Evolutionary conservation across 345 rosid genomes (phyloP).

Genomic region (Pugionium cornutum): DNA sequence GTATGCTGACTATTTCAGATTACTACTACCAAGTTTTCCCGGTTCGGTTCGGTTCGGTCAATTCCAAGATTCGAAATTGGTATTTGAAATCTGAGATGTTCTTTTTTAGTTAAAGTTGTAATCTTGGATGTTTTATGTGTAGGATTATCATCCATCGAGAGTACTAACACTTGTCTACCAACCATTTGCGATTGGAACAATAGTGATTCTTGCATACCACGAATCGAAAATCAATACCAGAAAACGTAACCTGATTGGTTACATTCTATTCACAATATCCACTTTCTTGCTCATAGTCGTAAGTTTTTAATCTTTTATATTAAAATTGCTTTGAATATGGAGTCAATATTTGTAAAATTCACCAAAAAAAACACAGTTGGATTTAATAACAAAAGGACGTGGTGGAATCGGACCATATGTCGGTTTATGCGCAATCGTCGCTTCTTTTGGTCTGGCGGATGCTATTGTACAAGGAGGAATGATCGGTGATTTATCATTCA

Average conservation of each 20-base stretch:
- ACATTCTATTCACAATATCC: conserved; percentile 55
- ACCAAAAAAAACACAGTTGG: conserved; percentile 52
- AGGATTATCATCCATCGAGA: conserved; percentile 94
- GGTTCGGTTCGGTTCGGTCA: conserved; percentile 49
- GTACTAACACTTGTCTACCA: conserved; percentile 82
- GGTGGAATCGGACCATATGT: conserved; percentile 70
- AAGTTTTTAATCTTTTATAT: conserved; percentile 36
- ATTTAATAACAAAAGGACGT: conserved; percentile 64
- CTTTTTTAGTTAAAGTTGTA: too few species aligned
- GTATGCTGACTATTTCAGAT: conserved; percentile 80
- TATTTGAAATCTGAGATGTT: too few species aligned
- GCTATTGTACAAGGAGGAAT: conserved; percentile 86
- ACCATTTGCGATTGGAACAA: conserved; percentile 74
- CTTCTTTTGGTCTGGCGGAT: conserved; percentile 71
- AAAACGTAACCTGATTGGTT: conserved; percentile 68
- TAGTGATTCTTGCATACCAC: conserved; percentile 55
- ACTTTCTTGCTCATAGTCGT: conserved; percentile 73
- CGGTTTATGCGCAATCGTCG: conserved; percentile 60
- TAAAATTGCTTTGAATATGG: neutral
- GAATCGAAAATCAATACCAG: conserved; percentile 77
- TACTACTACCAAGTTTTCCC: conserved; percentile 71
- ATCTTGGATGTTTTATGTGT: conserved; percentile 18
- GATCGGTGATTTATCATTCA: conserved; percentile 81
- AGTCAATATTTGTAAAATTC: too few species aligned
- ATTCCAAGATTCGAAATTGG: neutral